phyloP scores from a whole-genome alignment of 768 basidiomycete species.

The Mycena maculata region DNA sequence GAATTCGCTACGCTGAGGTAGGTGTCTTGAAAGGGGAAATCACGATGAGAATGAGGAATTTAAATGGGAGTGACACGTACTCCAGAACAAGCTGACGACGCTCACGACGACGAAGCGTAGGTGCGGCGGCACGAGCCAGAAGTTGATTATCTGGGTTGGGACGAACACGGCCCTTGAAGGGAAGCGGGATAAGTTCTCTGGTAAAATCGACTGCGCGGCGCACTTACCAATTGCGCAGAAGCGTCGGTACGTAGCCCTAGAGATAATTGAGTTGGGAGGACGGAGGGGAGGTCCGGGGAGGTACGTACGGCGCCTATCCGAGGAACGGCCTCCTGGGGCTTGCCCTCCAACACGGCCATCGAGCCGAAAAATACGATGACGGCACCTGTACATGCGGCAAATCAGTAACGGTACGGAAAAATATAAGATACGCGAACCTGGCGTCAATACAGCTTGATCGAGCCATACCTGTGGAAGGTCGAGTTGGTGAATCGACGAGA shows the following conservation, averaged over 20 bases:
- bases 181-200: not conserved
- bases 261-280: not conserved
- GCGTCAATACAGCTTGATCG: slow-evolving; percentile 84
- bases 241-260: slow-evolving; percentile 77
- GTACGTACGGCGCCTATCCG: slow-evolving; percentile 58
- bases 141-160: slow-evolving; percentile 85
- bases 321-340: slow-evolving; percentile 59
- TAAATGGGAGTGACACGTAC: slow-evolving; percentile 56
- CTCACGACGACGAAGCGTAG: slow-evolving; percentile 80
- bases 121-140: slow-evolving; percentile 80
- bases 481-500: not conserved
- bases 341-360: slow-evolving; percentile 86
- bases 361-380: slow-evolving; percentile 70
- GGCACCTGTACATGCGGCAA: slow-evolving; percentile 48
- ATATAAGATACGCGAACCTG: slow-evolving; percentile 54
- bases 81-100: slow-evolving; percentile 86
- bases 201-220: not conserved
- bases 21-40: not conserved
- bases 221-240: slow-evolving; percentile 79
- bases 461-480: slow-evolving; percentile 69
- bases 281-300: not conserved
- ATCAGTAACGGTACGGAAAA: not conserved
- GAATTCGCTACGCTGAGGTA: no score
- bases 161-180: slow-evolving; percentile 72
- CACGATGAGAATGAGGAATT: not conserved